Base-by-base conservation (phyloP, 2,329 filamentous ascomycete genomes). In the Chalara sp. region DNA sequence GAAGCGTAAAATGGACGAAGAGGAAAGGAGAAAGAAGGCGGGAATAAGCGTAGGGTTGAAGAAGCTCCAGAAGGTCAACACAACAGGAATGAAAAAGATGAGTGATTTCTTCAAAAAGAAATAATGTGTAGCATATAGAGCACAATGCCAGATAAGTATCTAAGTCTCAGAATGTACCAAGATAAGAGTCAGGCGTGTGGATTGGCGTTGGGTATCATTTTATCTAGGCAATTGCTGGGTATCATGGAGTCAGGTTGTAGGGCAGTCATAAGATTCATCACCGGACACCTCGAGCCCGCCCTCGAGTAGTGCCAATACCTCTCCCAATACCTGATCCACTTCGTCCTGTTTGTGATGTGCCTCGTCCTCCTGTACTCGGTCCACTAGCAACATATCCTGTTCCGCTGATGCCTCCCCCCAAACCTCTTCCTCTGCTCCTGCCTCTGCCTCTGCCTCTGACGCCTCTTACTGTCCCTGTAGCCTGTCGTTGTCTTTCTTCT, bases 11-110 rank as follows among this genome's bases (percentile, higher is more conserved):
- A 82, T 86, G 70, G 90, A 96, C 47, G 92, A 96, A 55, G 91
- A 96, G 53, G 91, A 96, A 53, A 87, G 85, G 71, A 85, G 81
- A 67, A 91, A 84, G 69, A 91, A 95, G 71, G 81, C 79, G 3
- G 75, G 73, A 29, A 80, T 88, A 70, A 93, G 87, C 55, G 76
- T 83, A 31, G 91, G 82, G 0, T 81, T 96, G 1, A 84, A 83
- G 65, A 79, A 91, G 45, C 67, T 99, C 63, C 87, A 87, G 67
- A 99, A 97, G 72, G 92, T 91, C 45, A 87, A 97, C 69, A 91
- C 86, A 0, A 81, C 72, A 28, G 93, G 93, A 1, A 99, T 99
- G 93, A 93, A 87, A 78, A 99, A 97, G 74, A 80, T 99, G 79
- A 96, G 88, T 65, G 80, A 84, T 55, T 99, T 99, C 71, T 99